These are phyloP conservation scores for Phoma sp. DNA, from an alignment of 2,329 filamentous ascomycete genomes.

Conservation along the genomic window DNA sequence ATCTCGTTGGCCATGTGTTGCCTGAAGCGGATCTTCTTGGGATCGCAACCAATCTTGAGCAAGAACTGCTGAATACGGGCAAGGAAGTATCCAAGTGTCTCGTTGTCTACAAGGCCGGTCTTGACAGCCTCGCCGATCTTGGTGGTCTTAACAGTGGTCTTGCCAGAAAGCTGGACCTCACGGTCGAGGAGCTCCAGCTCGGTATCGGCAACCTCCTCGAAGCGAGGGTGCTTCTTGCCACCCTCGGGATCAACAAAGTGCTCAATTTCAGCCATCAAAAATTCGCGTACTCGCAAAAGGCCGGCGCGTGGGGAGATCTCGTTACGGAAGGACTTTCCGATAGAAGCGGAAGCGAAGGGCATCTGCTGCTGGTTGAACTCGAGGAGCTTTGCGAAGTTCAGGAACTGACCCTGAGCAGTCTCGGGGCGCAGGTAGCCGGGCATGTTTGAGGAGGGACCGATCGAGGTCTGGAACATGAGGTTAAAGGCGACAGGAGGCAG, in stretches of 20 bases:
- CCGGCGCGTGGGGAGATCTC: conserved; percentile 94
- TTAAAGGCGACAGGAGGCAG: conserved; percentile 90
- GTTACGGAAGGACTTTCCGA: conserved; percentile 98
- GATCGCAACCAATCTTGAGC: conserved; percentile 83
- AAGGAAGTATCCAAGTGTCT: conserved; percentile 97
- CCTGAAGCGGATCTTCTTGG: conserved; percentile 88
- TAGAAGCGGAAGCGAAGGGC: conserved; percentile 96
- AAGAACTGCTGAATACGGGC: conserved; percentile 93
- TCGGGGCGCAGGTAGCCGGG: conserved; percentile 73
- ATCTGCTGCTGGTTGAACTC: conserved; percentile 95
- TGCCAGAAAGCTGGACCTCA: conserved; percentile 83
- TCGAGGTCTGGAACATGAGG: conserved; percentile 97
- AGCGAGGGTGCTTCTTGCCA: conserved; percentile 92
- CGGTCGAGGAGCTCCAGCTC: conserved; percentile 86
- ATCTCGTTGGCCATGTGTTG: conserved; percentile 94
- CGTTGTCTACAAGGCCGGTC: conserved; percentile 86
- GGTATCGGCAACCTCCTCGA: conserved; percentile 81
- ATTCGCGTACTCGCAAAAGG: conserved; percentile 92
- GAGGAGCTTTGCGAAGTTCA: conserved; percentile 94
- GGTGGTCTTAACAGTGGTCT: conserved; percentile 75
- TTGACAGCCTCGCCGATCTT: conserved; percentile 86
- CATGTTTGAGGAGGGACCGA: conserved; percentile 87
- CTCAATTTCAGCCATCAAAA: conserved; percentile 98
- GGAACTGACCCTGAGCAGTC: conserved; percentile 96
- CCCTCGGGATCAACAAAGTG: conserved; percentile 95